Evolutionary conservation across 176 grass and related monocot species (phyloP), one percentile per base, ranked within the genome.

Genomic region (Zoysia japonica): DNA sequence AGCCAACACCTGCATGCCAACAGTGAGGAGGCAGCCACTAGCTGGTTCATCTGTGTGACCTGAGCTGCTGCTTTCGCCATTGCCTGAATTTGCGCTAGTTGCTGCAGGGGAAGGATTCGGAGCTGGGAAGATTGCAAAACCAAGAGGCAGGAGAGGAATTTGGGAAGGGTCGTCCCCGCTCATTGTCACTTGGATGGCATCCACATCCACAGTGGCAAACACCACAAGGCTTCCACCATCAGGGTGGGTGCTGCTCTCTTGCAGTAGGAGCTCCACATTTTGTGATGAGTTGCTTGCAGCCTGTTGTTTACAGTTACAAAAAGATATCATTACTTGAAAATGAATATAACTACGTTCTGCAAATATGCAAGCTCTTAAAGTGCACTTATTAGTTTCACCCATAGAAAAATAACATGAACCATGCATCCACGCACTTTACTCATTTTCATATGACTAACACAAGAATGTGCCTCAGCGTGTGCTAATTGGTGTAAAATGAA

Each of bases 231-330:
- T 88, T 54, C 92, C 96, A 2, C 92, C 92, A 59, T 85, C 47
- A 43, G 86, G 79, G 78, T 99, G 96, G 43, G 84, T 95, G 79
- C 92, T 99, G 88, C 90, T 99, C 84, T 99, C 96, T 84, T 99
- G 96, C 79, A 99, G 85, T 76, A 99, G 90, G 52, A 99, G 96
- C 72, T 94, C 96, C 65, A 99, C 92, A 65, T 94, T 96, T 79
- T 99, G 96, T 8, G 96, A 91, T 13, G 96, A 99, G 82, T 93
- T 99, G 76, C 90, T 95, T 76, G 96, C 90, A 54, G 96, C 88
- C 96, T 99, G 84, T 62, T 17, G 37, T 81, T 76, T 53, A 72
- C 52, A 45, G 20, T n/a, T 42, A 40, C 45, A 67, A 39, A 55
- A 71, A 28, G 28, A 60, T n/a, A n/a, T 79, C 43, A 85, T 49